Evolutionary conservation across 2,329 filamentous ascomycete species (phyloP), one percentile per base, ranked within the genome.

Genomic region (Raffaelea albimanens): DNA sequence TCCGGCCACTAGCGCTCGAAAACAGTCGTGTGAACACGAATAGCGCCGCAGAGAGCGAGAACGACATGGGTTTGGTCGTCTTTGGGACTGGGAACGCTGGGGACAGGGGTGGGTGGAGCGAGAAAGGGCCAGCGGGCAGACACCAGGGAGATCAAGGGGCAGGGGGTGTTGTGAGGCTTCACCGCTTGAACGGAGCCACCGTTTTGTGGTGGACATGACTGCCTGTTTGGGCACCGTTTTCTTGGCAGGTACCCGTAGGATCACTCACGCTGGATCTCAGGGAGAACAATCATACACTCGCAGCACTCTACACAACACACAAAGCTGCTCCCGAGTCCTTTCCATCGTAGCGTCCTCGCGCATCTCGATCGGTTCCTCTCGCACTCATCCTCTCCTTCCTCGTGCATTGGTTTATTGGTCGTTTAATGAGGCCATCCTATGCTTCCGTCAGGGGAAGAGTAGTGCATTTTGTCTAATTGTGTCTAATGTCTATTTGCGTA

Each of bases 11-110:
- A n/a, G n/a, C n/a, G n/a, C n/a, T n/a, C 19, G 4, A 22, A 18
- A 9, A 19, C 5, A 43, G 43, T 52, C 44, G 39, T 46, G 47
- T 52, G 50, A 48, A 50, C 50, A 48, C 25, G 40, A 47, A 36
- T 49, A 47, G 43, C 29, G 40, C 31, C 40, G 38, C 22, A 22
- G 18, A 46, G 21, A n/a, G 40, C 29, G 36, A 18, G 44, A 33
- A 29, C 9, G n/a, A n/a, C n/a, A n/a, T n/a, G n/a, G n/a, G n/a
- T n/a, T n/a, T n/a, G n/a, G n/a, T n/a, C n/a, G n/a, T n/a, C n/a
- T n/a, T n/a, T n/a, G n/a, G 48, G 39, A 40, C 36, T 40, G 42
- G n/a, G 22, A 10, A 22, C n/a, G 43, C 14, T 19, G 19, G 22
- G 40, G 40, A 18, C 40, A 25, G 22, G 40, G 40, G 40, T 8